phyloP scores from a whole-genome alignment of 352 stramenopile species.

The Phytophthora pluvialis region DNA sequence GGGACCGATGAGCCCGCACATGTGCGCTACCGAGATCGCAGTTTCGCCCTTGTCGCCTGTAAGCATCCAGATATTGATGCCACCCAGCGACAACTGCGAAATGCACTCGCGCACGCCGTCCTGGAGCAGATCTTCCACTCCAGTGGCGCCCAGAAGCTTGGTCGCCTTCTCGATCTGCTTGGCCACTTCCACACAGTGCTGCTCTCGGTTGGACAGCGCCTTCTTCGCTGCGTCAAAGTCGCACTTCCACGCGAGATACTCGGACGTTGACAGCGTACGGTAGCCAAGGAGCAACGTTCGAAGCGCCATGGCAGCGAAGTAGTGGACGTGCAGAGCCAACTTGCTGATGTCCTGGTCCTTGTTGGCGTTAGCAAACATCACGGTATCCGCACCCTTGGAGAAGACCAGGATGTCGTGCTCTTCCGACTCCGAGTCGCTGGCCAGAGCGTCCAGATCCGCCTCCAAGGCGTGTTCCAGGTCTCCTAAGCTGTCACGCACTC shows the following conservation, averaged over 20 bases:
- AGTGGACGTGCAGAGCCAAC: constrained; percentile 81
- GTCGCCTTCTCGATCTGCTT: constrained; percentile 83
- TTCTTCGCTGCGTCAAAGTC: constrained; percentile 77
- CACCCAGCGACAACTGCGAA: constrained; percentile 93
- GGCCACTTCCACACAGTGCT: constrained; percentile 71
- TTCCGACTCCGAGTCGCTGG: constrained; percentile 28
- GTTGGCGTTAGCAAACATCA: constrained; percentile 86
- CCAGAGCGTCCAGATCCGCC: constrained; percentile 27
- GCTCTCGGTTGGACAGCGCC: constrained; percentile 66
- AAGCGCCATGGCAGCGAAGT: constrained; percentile 89
- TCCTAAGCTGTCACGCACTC: constrained; percentile 27
- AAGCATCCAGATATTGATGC: constrained; percentile 99
- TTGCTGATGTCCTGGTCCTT: constrained; percentile 81
- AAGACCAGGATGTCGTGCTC: constrained; percentile 79
- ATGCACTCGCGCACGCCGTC: constrained; percentile 97
- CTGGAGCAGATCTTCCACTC: constrained; percentile 98
- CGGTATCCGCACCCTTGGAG: constrained; percentile 89
- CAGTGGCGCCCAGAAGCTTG: constrained; percentile 94
- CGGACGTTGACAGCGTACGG: constrained; percentile 58
- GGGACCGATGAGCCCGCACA: constrained; percentile 91
- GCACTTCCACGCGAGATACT: constrained; percentile 78
- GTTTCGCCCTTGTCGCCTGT: constrained; percentile 99
- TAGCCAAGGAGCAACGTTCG: constrained; percentile 87
- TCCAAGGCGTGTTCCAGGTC: constrained; percentile 40
- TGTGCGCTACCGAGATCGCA: constrained; percentile 98